These are phyloP conservation scores for Starmerella potacharoeniae DNA, from an alignment of 805 yeast genomes.

Conservation along the genomic window DNA sequence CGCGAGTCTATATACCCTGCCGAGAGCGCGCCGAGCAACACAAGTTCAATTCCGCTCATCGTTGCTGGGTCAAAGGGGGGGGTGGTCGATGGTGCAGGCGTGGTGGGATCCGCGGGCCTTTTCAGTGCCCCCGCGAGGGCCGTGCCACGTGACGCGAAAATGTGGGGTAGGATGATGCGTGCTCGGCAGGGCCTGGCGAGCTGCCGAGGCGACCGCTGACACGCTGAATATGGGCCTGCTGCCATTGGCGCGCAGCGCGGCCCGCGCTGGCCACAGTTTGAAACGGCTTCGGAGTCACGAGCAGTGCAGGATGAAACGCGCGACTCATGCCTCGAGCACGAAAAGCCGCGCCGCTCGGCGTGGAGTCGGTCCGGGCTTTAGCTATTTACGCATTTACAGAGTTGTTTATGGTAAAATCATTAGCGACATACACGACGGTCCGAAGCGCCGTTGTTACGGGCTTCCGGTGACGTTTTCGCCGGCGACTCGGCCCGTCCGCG, in stretches of 20 bases:
- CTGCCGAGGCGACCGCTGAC: slow-evolving; percentile 3
- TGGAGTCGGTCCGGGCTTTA: no score
- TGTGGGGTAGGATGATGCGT: neutral
- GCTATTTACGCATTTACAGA: no score
- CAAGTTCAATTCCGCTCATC: slow-evolving; percentile 6
- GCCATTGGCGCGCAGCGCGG: neutral
- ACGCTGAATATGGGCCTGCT: neutral
- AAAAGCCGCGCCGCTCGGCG: no score
- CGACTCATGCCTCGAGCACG: no score
- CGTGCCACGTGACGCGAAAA: neutral
- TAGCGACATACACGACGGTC: no score
- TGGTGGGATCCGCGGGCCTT: neutral
- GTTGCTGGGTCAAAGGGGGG: neutral
- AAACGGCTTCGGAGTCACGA: no score
- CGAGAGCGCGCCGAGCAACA: slow-evolving; percentile 18
- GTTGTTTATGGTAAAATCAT: no score
- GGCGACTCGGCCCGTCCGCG: no score
- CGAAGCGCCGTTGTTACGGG: no score
- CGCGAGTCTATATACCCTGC: slow-evolving; percentile 18
- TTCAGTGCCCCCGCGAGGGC: neutral
- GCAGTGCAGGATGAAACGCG: no score
- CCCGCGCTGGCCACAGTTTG: no score
- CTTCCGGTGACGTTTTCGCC: no score
- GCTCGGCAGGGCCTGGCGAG: slow-evolving; percentile 1
- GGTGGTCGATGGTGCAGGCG: neutral